These are phyloP conservation scores for Aspergillus caelatus DNA, from an alignment of 2,329 filamentous ascomycete species.

Conservation along the genomic window DNA sequence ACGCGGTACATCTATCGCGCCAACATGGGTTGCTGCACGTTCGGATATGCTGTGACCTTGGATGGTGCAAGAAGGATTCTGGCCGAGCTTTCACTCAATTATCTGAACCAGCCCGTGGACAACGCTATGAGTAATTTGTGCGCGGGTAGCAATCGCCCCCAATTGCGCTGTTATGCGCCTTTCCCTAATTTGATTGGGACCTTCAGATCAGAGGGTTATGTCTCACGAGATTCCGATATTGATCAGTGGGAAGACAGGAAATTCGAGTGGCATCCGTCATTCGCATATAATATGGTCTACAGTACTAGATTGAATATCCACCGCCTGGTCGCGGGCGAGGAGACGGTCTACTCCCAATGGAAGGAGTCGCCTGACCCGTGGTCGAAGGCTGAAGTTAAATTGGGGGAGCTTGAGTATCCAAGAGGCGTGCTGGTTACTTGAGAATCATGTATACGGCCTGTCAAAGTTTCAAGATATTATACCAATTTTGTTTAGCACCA, in stretches of 20 bases:
- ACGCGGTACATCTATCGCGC: slow-evolving; percentile 42
- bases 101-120: slow-evolving; percentile 41
- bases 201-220: slow-evolving; percentile 44
- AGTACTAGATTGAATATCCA: slow-evolving; percentile 30
- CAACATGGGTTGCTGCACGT: slow-evolving; percentile 36
- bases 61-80: slow-evolving; percentile 43
- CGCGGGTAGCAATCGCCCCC: slow-evolving; percentile 39
- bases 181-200: slow-evolving; percentile 54
- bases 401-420: slow-evolving; percentile 25
- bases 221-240: slow-evolving; percentile 33
- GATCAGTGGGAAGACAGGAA: slow-evolving; percentile 18
- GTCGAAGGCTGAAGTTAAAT: slow-evolving; percentile 21
- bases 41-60: slow-evolving; percentile 44
- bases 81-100: slow-evolving; percentile 31
- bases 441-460: not conserved
- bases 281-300: slow-evolving; percentile 27
- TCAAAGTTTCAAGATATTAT: not conserved
- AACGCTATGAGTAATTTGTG: slow-evolving; percentile 53
- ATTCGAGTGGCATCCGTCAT: slow-evolving; percentile 17
- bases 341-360: slow-evolving; percentile 26
- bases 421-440: slow-evolving; percentile 21
- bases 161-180: slow-evolving; percentile 41
- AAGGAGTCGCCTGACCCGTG: slow-evolving; percentile 21
- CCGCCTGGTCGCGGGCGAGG: slow-evolving; percentile 21
- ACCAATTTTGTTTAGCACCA: not conserved